Evolutionary conservation across 2,329 filamentous ascomycete species (phyloP).

Genomic region (Fusarium keratoplasticum): DNA sequence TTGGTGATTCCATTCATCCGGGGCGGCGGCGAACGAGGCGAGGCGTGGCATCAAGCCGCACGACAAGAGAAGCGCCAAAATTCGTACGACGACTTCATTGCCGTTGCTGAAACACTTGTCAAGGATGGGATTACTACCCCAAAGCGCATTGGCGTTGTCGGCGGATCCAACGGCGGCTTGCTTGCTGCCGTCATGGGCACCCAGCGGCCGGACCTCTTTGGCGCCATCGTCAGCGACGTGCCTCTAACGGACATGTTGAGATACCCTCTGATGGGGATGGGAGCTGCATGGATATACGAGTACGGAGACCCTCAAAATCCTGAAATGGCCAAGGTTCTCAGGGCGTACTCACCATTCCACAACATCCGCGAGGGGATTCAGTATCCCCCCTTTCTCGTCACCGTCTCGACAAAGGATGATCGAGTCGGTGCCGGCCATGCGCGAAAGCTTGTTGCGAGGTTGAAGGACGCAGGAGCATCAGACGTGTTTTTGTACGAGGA

Average conservation of each 20-base stretch:
- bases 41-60: not conserved
- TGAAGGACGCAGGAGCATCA: not conserved
- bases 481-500: not conserved
- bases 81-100: not conserved
- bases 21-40: not conserved
- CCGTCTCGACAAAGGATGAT: not conserved
- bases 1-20: not conserved
- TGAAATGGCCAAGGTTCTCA: not conserved
- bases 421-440: not conserved
- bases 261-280: not conserved
- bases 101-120: not conserved
- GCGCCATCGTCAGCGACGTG: not conserved
- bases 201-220: not conserved
- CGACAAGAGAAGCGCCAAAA: not conserved
- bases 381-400: not conserved
- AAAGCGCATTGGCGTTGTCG: not conserved
- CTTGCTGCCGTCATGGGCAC: not conserved
- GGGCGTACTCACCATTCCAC: not conserved
- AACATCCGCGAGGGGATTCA: not conserved
- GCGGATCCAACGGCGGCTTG: not conserved
- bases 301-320: not conserved
- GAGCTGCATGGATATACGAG: not conserved
- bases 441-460: not conserved
- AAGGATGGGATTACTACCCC: not conserved
- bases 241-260: not conserved